Evolutionary conservation across 495 filamentous ascomycete species (phyloP), one percentile per base, ranked within the genome.

Genomic region (Corynascus novoguineensis): DNA sequence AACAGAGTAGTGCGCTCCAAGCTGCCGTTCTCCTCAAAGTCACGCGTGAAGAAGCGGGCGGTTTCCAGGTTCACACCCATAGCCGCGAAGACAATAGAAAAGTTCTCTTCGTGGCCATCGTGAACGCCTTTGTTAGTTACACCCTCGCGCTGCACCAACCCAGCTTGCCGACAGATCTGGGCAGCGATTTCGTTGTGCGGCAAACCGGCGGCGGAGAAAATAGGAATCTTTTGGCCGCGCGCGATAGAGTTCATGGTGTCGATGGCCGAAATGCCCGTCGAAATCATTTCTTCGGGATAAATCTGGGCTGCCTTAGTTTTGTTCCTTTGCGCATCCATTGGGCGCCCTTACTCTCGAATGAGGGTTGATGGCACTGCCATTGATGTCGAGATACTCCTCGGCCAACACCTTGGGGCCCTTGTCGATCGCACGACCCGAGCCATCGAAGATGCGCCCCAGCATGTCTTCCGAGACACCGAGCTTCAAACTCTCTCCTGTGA

Each of bases 41-140:
- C 95, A 57, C 89, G 83, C 10, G 92, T 97, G 80, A 99, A 99
- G 83, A 97, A 99, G 57, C 92, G 87, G 69, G 87, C 89, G 15
- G 95, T 99, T 72, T 99, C 95, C 85, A 97, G 85, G 77, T 99
- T 99, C 61, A 99, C 95, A 90, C 95, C 95, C 95, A 99, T 99
- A 60, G 95, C 95, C 61, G 90, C 95, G 70, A 99, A 97, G 19
- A 97, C 95, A 63, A 97, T 97, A 14, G 90, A 95, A 82, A 99
- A 99, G 78, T 99, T 97, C 68, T 99, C 95, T 63, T 97, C 90
- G 74, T 97, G 93, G 25, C 83, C 90, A 69, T 97, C 95, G 68
- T 99, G 93, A 37, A 95, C 86, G 62, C 87, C 92, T 80, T 99
- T 99, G 61, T 87, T 95, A 14, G 81, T 83, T 22, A 80, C 71